Base-by-base conservation (phyloP, 345 rosid genomes). In the Dipteronia sinensis region DNA sequence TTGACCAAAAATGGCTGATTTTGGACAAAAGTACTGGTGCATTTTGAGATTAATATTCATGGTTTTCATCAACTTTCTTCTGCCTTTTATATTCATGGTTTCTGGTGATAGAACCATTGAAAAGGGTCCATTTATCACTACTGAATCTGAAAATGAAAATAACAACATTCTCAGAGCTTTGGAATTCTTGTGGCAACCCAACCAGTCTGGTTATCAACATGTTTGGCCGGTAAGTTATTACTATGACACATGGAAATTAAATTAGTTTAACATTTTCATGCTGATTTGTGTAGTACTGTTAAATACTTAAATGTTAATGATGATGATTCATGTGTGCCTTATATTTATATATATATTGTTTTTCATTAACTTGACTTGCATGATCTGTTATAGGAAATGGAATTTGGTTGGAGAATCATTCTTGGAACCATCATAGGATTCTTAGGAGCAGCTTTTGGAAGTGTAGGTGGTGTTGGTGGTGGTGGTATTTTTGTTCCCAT, bases 401-500 rank as follows among this genome's bases (percentile, higher is more conserved):
- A 88, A 87, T 84, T 94, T 75, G 85, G 86, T 40, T 94, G 97
- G 97, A 84, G 80, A 87, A 89, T 90, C 59, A 83, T 91, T 40
- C 1, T 87, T 79, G 97, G 96, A 25, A 82, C 87, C 22, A 61
- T 86, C 56, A 44, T 94, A 79, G 95, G 97, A 75, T 90, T 94
- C 91, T 83, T 89, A 25, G 98, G 95, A 44, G 98, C 98, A 17
- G 94, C 97, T 4, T 94, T 88, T 76, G 97, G 98, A 66, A 94
- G 98, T 46, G 98, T 90, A 15, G 98, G 97, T 22, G 98, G 98
- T 73, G 94, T 90, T 66, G 98, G 98, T 71, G 97, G 98, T 2
- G 97, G 94, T 69, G 97, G 98, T 10, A 92, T 89, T 62, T 91
- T 88, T 65, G 91, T 91, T 17, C 95, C 97, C 3, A 92, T 94